phyloP scores from a whole-genome alignment of 495 filamentous ascomycete species.

The Alectoria sarmentosa region DNA sequence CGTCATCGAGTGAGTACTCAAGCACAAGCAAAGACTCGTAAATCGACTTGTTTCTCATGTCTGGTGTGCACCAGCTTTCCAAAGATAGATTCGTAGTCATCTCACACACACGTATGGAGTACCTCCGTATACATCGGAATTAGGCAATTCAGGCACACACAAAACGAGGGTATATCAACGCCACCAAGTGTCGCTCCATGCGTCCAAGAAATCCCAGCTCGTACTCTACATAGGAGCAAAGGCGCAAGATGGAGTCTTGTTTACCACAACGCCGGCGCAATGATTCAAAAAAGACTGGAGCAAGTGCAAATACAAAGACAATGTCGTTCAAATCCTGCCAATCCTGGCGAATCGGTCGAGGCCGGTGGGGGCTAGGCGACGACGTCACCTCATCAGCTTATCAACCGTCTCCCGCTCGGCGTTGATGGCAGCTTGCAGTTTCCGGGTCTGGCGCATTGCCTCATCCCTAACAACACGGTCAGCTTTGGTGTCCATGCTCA shows the following conservation, averaged over 20 bases:
- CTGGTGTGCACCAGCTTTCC: neutral
- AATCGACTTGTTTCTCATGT: neutral
- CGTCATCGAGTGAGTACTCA: neutral
- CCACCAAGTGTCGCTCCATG: neutral
- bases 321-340: neutral
- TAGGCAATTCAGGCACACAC: neutral
- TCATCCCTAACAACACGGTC: conserved; percentile 56
- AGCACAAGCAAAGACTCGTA: neutral
- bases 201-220: neutral
- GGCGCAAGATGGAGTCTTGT: neutral
- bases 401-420: conserved; percentile 52
- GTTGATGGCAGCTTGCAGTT: conserved; percentile 58
- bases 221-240: neutral
- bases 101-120: neutral
- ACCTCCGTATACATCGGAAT: neutral
- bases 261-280: conserved; percentile 8
- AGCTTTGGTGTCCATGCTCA: conserved; percentile 23
- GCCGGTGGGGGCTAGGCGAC: neutral
- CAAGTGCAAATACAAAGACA: neutral
- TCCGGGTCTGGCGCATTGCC: conserved; percentile 73
- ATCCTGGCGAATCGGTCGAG: neutral
- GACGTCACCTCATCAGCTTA: conserved; percentile 30
- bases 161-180: neutral
- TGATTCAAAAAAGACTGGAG: neutral
- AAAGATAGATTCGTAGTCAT: neutral